A percentile compares a stretch with the other conserved stretches of the same genome.
Evolutionary conservation across 805 yeast species (phyloP).

Genomic region (Kazachstania africana): DNA sequence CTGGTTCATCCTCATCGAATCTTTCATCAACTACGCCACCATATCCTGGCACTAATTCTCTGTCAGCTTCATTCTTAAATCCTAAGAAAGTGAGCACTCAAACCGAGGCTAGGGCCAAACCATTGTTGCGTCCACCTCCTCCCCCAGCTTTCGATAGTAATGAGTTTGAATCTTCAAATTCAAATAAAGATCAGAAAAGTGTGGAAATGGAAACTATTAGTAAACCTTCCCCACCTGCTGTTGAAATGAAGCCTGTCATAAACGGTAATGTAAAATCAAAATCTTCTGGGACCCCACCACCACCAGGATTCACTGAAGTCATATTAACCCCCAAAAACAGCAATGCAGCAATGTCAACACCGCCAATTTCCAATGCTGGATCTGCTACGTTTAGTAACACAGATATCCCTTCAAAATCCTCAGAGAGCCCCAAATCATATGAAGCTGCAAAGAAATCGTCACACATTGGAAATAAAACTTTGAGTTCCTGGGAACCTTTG

Average conservation of each 20-base stretch:
- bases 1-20: not conserved
- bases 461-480: conserved; percentile 1
- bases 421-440: not conserved
- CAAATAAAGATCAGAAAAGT: conserved; percentile 3
- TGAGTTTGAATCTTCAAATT: not conserved
- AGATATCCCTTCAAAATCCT: not conserved
- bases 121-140: conserved; percentile 11
- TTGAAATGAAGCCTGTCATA: not conserved
- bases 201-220: not conserved
- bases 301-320: conserved; percentile 29
- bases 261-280: not conserved
- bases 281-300: conserved; percentile 16
- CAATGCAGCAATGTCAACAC: conserved; percentile 3
- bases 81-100: conserved; percentile 1
- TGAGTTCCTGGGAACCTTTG: conserved; percentile 11
- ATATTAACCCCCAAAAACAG: conserved; percentile 26
- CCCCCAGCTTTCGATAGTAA: conserved; percentile 14
- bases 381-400: not conserved
- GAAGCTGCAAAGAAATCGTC: not conserved
- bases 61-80: conserved; percentile 4
- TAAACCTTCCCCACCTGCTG: not conserved
- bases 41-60: conserved; percentile 2
- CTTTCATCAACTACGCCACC: no score
- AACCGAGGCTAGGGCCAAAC: conserved; percentile 2
- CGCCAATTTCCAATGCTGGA: not conserved